Base-by-base conservation (phyloP, 345 rosid species). In the Pugionium dolabratum region DNA sequence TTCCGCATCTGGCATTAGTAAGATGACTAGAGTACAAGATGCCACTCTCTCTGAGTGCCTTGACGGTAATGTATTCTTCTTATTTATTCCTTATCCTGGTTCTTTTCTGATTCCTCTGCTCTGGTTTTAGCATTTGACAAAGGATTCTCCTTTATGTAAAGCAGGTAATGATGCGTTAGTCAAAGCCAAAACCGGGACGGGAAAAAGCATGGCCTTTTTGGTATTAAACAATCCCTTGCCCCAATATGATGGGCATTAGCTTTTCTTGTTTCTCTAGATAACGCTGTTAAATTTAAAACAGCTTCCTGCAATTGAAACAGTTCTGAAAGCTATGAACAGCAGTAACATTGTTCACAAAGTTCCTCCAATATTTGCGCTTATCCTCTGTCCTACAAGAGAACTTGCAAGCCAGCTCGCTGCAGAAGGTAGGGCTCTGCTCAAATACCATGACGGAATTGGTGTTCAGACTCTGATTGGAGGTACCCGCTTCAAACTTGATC, bases 261-360 rank as follows among this genome's bases (percentile, higher is more conserved):
- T 69, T 45, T 59, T 70, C 27, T 58, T 61, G 43, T 36, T 71
- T 70, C 39, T 70, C 70, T 70, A 73, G 74, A 57, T 66, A 55
- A 72, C 65, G 60, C 82, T 67, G 69, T 75, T 82, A 82, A 85
- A 81, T 76, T 71, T 29, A 68, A 77, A 80, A 84, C 87, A 94
- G 99, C 89, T 91, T 83, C 99, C 97, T 76, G 97, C 95, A 54
- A 87, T 89, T 91, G 97, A 95, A 95, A 81, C 99, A 89, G 97
- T 82, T 81, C 69, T 85, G 79, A 87, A 84, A 83, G 82, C 87
- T 71, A 73, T 62, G 60, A 80, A 67, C 64, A 72, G 66, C 64
- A 61, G 72, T 41, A 67, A 56, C 3, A 25, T 35, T 10, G 68
- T 26, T 55, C 81, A 76, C 36, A 77, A 72, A 66, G 87, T 82